phyloP scores from a whole-genome alignment of 371 early-diverging fungal genomes.

The Chytridium lagenaria region DNA sequence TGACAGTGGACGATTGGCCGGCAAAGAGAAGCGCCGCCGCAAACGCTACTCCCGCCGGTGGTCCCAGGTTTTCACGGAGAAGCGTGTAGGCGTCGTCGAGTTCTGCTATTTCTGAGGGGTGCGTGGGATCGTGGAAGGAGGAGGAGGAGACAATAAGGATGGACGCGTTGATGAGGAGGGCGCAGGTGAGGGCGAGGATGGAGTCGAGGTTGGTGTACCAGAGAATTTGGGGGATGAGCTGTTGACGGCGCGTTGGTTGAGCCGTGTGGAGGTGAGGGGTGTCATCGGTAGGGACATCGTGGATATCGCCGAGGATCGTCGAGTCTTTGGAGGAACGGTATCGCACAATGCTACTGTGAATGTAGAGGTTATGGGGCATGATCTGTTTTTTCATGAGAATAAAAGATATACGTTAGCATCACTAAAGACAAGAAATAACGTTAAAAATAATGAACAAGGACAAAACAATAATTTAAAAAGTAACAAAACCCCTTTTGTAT shows the following conservation, averaged over 20 bases:
- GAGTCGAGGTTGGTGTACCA: constrained; percentile 65
- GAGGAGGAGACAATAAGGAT: constrained; percentile 82
- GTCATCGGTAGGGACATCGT: constrained; percentile 7
- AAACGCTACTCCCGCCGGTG: constrained; percentile 72
- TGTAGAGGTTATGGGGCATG: constrained; percentile 79
- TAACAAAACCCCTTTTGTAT: no score
- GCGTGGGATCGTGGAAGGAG: constrained; percentile 67
- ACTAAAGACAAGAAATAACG: no score
- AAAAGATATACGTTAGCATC: no score
- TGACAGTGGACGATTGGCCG: constrained; percentile 81
- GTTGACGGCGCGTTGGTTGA: no score
- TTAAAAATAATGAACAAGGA: no score
- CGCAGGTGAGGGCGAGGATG: constrained; percentile 72
- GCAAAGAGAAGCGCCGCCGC: constrained; percentile 77
- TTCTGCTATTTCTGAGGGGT: constrained; percentile 57
- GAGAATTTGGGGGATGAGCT: constrained; percentile 49
- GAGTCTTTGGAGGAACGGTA: constrained; percentile 37
- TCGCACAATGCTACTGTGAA: constrained; percentile 74
- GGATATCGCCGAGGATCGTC: constrained; percentile 24
- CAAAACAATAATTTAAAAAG: no score
- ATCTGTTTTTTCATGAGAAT: constrained; percentile 21
- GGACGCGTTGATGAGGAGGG: constrained; percentile 76
- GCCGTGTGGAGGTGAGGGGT: no score
- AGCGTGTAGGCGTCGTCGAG: constrained; percentile 72
- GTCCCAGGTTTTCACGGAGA: constrained; percentile 66